Percentiles rank a stretch among this genome's conserved stretches.
Conservation (phyloP, 2,329 filamentous ascomycete species). For the Cladosporium sp. region DNA sequence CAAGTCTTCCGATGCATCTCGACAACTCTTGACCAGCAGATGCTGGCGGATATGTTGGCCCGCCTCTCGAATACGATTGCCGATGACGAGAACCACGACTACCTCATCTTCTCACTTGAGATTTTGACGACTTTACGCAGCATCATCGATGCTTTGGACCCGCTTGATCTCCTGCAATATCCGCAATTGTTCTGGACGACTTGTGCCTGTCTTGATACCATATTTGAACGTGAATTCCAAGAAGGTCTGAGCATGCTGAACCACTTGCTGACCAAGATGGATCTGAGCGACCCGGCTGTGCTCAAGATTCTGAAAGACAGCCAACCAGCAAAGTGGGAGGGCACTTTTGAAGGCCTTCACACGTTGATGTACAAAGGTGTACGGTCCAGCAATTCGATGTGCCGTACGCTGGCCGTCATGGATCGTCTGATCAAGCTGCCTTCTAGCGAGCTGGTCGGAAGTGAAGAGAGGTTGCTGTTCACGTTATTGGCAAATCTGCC, state of each 20-base stretch:
- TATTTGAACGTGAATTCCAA: conserved; percentile 91
- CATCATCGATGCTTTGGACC: conserved; percentile 78
- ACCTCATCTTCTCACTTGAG: conserved; percentile 96
- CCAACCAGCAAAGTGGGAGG: conserved; percentile 83
- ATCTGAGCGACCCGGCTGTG: conserved; percentile 67
- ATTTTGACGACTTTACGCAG: conserved; percentile 91
- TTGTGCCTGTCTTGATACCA: conserved; percentile 91
- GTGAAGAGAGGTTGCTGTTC: conserved; percentile 77
- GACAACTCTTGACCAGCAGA: conserved; percentile 82
- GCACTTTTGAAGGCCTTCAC: conserved; percentile 80
- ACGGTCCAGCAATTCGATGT: conserved; percentile 77
- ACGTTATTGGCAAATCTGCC: conserved; percentile 89
- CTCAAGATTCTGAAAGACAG: conserved; percentile 70
- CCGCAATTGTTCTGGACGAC: conserved; percentile 98
- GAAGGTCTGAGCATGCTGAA: conserved; percentile 91
- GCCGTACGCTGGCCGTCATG: conserved; percentile 71
- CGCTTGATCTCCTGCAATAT: conserved; percentile 77
- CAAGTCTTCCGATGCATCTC: conserved; percentile 95
- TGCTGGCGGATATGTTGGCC: conserved; percentile 96
- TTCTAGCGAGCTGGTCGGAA: conserved; percentile 74
- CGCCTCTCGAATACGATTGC: conserved; percentile 95
- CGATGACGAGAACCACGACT: conserved; percentile 80
- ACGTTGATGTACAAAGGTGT: conserved; percentile 86
- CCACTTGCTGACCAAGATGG: conserved; percentile 76
- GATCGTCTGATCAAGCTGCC: conserved; percentile 76